These are phyloP conservation scores for Boechera retrofracta DNA, from an alignment of 345 rosid species.

Conservation along the genomic window DNA sequence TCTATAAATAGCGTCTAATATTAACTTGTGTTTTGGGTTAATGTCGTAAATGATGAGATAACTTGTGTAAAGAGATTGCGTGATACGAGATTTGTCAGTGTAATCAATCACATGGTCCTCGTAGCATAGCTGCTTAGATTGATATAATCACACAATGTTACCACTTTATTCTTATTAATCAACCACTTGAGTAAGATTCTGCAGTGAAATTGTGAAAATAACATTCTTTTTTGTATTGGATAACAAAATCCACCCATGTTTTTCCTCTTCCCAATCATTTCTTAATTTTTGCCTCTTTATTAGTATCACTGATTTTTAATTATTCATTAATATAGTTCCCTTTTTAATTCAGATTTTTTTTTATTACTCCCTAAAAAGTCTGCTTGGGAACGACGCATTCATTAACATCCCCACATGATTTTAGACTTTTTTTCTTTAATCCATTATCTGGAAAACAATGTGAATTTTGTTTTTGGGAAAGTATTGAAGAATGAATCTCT, in stretches of 20 bases:
- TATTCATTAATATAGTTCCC: slow-evolving; percentile 12
- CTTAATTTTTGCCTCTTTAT: slow-evolving; percentile 14
- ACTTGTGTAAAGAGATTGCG: background rate
- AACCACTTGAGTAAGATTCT: slow-evolving; percentile 26
- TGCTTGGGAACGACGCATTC: slow-evolving; percentile 39
- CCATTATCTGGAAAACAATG: slow-evolving; percentile 12
- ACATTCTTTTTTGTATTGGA: slow-evolving; percentile 19
- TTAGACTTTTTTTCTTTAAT: background rate
- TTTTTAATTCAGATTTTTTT: background rate
- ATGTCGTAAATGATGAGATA: background rate
- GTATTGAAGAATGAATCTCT: slow-evolving; percentile 1
- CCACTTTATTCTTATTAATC: background rate
- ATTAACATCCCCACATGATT: slow-evolving; percentile 33
- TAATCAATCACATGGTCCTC: slow-evolving; percentile 13
- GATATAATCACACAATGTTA: background rate
- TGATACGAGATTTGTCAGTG: slow-evolving; percentile 2
- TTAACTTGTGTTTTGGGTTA: background rate
- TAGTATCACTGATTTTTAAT: slow-evolving; percentile 19
- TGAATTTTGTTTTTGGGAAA: background rate
- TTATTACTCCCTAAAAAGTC: background rate
- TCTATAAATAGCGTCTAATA: background rate
- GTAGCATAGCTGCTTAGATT: slow-evolving; percentile 7
- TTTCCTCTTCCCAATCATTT: slow-evolving; percentile 43
- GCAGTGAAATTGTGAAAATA: slow-evolving; percentile 35
- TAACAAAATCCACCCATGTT: slow-evolving; percentile 26